phyloP scores from a whole-genome alignment of 768 basidiomycete genomes.

The Rhizopogon sp. region DNA sequence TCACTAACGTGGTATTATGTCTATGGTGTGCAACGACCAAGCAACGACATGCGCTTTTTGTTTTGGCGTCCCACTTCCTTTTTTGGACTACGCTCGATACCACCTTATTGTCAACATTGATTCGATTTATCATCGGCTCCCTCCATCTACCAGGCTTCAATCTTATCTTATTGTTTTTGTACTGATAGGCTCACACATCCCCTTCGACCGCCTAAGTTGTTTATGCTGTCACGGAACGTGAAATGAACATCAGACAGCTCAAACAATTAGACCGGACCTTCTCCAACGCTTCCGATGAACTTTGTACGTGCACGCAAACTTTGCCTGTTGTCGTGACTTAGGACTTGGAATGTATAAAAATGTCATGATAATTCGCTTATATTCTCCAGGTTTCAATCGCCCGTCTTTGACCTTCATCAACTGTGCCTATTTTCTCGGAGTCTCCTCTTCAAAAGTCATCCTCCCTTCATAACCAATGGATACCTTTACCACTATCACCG shows the following conservation, averaged over 20 bases:
- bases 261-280: not conserved
- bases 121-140: not conserved
- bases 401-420: constrained; percentile 3
- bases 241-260: not conserved
- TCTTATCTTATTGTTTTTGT: not conserved
- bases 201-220: not conserved
- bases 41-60: not conserved
- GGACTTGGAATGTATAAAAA: not conserved
- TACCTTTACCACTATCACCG: constrained; percentile 1
- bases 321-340: not conserved
- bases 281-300: not conserved
- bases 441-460: not conserved
- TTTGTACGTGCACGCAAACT: not conserved
- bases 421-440: not conserved
- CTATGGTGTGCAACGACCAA: not conserved
- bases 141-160: not conserved
- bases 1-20: no score
- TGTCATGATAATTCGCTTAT: not conserved
- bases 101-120: not conserved
- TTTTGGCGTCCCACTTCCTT: not conserved
- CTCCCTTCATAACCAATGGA: not conserved
- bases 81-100: not conserved
- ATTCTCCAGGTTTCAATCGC: not conserved
- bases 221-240: not conserved
- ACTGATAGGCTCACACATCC: not conserved